A percentile compares a stretch with the other conserved stretches of the same genome.
phyloP scores from a whole-genome alignment of 2,329 filamentous ascomycete genomes.

The Verruconis gallopava region DNA sequence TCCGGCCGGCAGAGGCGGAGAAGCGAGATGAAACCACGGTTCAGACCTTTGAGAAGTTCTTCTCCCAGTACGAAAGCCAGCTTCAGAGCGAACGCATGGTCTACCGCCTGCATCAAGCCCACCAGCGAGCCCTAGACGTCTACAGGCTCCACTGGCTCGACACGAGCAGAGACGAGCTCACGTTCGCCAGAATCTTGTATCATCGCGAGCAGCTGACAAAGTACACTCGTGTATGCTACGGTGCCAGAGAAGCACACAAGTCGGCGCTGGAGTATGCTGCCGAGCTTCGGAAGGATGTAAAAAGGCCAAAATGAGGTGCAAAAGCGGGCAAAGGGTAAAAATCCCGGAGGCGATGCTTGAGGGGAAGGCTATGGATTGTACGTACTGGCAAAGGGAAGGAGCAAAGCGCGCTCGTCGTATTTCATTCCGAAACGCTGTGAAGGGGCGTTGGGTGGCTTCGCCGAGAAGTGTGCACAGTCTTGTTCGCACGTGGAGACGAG shows the following conservation, averaged over 20 bases:
- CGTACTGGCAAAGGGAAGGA: too few species aligned
- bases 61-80: not conserved
- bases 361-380: too few species aligned
- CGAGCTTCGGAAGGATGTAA: not conserved
- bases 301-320: not conserved
- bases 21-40: not conserved
- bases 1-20: not conserved
- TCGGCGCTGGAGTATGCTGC: not conserved
- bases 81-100: not conserved
- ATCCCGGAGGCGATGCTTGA: too few species aligned
- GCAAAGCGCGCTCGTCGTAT: too few species aligned
- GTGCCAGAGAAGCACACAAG: not conserved
- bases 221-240: not conserved
- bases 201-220: not conserved
- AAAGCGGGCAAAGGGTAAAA: too few species aligned
- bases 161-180: not conserved
- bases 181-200: not conserved
- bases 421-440: too few species aligned
- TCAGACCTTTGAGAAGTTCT: not conserved
- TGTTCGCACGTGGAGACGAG: too few species aligned
- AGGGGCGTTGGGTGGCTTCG: too few species aligned
- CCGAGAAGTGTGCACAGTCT: too few species aligned
- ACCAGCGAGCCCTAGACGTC: not conserved
- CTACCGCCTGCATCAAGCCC: not conserved
- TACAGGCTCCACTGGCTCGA: not conserved